Percentiles rank a stretch among this genome's conserved stretches.
Evolutionary conservation across 352 stramenopile genomes (phyloP).

Genomic region (Globisporangium emineosum): DNA sequence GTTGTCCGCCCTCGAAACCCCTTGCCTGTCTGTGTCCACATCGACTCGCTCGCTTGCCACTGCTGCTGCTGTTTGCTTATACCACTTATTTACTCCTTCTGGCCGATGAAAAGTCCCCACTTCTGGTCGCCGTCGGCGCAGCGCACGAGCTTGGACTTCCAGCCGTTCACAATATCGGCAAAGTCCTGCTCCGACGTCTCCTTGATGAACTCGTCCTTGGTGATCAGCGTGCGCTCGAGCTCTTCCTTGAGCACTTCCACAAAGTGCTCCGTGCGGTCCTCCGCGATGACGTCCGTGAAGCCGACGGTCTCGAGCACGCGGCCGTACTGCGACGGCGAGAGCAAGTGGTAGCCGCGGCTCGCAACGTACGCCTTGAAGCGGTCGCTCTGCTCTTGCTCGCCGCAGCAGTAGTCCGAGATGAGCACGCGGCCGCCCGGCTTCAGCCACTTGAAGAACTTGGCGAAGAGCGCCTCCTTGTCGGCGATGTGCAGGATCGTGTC

Average conservation of each 20-base stretch:
- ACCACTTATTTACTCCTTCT: constrained; percentile 35
- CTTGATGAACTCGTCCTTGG: constrained; percentile 63
- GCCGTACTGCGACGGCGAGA: constrained; percentile 60
- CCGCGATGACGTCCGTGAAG: constrained; percentile 48
- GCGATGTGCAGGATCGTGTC: constrained; percentile 47
- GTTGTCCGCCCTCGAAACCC: too few relatives aligned
- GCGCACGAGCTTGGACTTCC: constrained; percentile 63
- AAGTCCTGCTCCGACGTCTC: constrained; percentile 69
- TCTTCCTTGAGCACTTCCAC: constrained; percentile 63
- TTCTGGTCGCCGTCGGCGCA: constrained; percentile 71
- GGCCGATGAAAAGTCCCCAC: constrained; percentile 70
- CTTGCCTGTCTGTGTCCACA: not conserved
- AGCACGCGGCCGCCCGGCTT: constrained; percentile 39
- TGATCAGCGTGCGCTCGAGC: constrained; percentile 44
- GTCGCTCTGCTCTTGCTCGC: constrained; percentile 42
- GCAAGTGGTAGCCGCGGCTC: constrained; percentile 60
- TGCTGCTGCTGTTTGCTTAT: not conserved
- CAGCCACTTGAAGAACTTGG: constrained; percentile 42
- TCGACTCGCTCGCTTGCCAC: not conserved
- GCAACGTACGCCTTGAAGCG: constrained; percentile 62
- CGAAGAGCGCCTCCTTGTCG: constrained; percentile 39
- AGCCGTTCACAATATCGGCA: constrained; percentile 64
- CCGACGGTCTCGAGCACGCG: constrained; percentile 43
- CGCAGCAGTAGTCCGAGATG: constrained; percentile 62
- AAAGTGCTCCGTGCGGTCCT: constrained; percentile 72